Base-by-base conservation (phyloP, 2,329 filamentous ascomycete species). In the Aspergillus tamarii region DNA sequence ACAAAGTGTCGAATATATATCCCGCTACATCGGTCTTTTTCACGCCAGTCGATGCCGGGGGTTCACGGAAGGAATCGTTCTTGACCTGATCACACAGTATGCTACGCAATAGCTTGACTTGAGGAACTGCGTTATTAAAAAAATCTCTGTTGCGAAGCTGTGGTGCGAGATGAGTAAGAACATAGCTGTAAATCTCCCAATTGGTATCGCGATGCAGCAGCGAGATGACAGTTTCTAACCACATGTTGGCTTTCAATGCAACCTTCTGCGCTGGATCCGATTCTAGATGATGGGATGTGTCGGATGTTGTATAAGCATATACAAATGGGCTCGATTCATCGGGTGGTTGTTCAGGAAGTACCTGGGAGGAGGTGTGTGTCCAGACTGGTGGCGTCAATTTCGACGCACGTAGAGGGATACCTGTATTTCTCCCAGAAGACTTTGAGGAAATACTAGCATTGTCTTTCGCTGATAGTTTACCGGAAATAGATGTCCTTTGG, bases 141-240 rank as follows among this genome's bases (percentile, higher is more conserved):
- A 98, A 83, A 14, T 92, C 89, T 73, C 95, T 93, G 70, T 99
- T 99, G 76, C 90, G 91, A 26, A 99, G 84, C 72, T 98, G 94
- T 32, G 92, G 90, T 1, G 93, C 91, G 11, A 97, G 82, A 76
- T 97, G 92, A 7, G 93, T 91, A 34, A 99, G 83, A 21, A 94
- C 86, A 74, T 94, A 97, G 77, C 92, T 94, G 82, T 96, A 97
- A 1, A 96, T 83, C 74, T 98, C 93, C 94, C 94, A 98, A 66
- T 95, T 90, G 55, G 88, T 87, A 46, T 90, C 91, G 61, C 88
- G 85, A 67, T 91, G 88, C 50, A 96, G 80, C n/a, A 95, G 81
- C n/a, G 84, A 84, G 30, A 92, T 86, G 43, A 96, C 83, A 12
- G 88, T 84, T 66, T 94, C 91, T n/a, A 96, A 83, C 91, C 93